Base-by-base conservation (phyloP, 148 eudicot genomes). In the Camellia granthamiana region DNA sequence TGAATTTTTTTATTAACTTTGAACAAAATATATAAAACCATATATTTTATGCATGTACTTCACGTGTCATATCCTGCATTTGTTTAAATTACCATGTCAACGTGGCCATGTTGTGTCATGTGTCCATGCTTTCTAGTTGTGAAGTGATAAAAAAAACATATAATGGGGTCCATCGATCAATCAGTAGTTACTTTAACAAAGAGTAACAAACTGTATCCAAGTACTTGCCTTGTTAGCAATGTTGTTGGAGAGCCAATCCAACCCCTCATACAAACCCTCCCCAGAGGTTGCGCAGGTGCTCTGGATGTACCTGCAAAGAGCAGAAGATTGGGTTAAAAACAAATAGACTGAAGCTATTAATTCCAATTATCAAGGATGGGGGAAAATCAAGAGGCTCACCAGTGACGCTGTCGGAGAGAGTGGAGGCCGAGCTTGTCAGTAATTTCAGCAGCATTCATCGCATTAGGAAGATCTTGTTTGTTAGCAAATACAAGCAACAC, bases 171-270 rank as follows among this genome's bases (percentile, higher is more conserved):
- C 3, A 47, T 14, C 6, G 19, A 46, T 6, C 42, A 2, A 16
- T 16, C 21, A 42, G 73, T 49, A 41, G 51, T 58, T 30, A 8
- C n/a, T 79, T 49, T 23, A 79, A 15, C 15, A 47, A 62, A 71
- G 44, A 23, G 55, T n/a, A 71, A 77, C 2, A 70, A 1, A 51
- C 10, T 30, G 16, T 43, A 59, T 59, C 41, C 30, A 62, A 74
- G 21, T 2, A 81, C 85, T 83, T 77, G 77, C 90, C 88, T 85
- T 88, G 83, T 81, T 88, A 15, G 90, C 90, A 81, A 88, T 88
- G 74, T 88, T 88, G 85, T 88, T 88, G 64, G 90, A 88, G 72
- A 88, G 90, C 90, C 90, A 88, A 79, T 88, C 90, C 59, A 88
- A 79, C 59, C 90, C 90, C 83, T 85, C 88, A 18, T 88, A 88